Base-by-base conservation (phyloP, 345 rosid genomes). In the Passiflora organensis region DNA sequence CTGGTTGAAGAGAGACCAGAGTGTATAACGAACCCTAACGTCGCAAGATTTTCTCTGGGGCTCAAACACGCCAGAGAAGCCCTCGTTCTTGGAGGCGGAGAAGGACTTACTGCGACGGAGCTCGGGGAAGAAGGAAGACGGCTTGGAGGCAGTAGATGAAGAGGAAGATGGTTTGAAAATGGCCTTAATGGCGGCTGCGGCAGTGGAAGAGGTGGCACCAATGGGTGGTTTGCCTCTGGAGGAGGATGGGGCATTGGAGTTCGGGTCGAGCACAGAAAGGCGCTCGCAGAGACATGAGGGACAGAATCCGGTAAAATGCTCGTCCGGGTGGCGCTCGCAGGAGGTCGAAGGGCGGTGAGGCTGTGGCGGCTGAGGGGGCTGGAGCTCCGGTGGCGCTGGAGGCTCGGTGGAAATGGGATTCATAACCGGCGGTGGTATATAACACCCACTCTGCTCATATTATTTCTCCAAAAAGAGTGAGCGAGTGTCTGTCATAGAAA, bases 261-360 rank as follows among this genome's bases (percentile, higher is more conserved):
- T 47, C 51, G 68, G 89, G 42, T 94, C 87, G 69, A 94, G 72
- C 34, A 75, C 74, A 55, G 90, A 74, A 55, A 94, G 97, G 36
- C 99, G 99, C 45, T 94, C 91, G 78, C 84, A 94, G 79, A 94
- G 97, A 72, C 97, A 94, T 68, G 83, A 79, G 48, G 99, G 97
- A 68, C 97, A 94, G 55, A 94, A 94, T 45, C 95, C 88, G 16
- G 95, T 86, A 82, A 85, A 94, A 11, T 77, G 75, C 75, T 86
- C 96, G 5, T 87, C 86, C 0, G 97, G 97, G 60, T 89, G 99
- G 32, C 87, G 82, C 53, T 75, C 83, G 50, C 99, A 94, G 41
- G 96, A 93, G 25, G 94, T 82, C 17, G 91, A 78, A n/a, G 75
- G 85, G 43, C 91, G 95, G 73, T 82, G 83, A 42, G 93, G 85